These are phyloP conservation scores for Plasmodium ovale DNA, from an alignment of 169 alveolate genomes.

Conservation along the genomic window DNA sequence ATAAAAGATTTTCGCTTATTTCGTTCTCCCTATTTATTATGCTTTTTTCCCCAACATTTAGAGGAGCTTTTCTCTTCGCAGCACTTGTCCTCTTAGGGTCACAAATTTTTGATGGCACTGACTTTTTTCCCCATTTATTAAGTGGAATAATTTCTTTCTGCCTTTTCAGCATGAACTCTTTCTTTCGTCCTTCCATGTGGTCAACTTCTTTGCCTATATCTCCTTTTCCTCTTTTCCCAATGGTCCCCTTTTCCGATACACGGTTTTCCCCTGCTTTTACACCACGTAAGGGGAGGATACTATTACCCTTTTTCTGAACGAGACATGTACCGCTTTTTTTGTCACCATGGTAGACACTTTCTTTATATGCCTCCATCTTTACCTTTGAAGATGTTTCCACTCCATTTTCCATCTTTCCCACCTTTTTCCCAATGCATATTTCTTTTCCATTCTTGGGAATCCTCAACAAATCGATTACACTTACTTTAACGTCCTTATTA, in stretches of 20 bases:
- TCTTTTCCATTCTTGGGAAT: constrained; percentile 36
- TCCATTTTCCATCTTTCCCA: too few species aligned
- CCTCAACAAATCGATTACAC: constrained; percentile 40
- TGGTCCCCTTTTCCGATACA: too few species aligned
- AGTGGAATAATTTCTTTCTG: not conserved
- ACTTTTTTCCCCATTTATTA: not conserved
- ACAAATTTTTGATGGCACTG: not conserved
- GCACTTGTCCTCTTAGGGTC: not conserved
- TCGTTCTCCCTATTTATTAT: constrained; percentile 6
- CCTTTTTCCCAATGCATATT: too few species aligned
- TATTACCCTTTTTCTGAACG: too few species aligned
- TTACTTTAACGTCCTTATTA: constrained; percentile 60
- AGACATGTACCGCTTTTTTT: too few species aligned
- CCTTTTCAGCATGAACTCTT: not conserved
- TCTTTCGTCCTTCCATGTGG: not conserved
- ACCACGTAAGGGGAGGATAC: too few species aligned
- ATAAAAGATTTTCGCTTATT: constrained; percentile 23
- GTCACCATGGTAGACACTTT: too few species aligned
- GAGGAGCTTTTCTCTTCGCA: not conserved
- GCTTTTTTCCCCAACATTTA: not conserved
- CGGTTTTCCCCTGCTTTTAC: too few species aligned
- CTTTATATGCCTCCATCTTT: too few species aligned
- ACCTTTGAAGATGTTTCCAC: too few species aligned
- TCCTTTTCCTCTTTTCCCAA: too few species aligned
- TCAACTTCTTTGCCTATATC: not conserved